Evolutionary conservation across 345 rosid species (phyloP), one percentile per base, ranked within the genome.

Genomic region (Salix exigua): DNA sequence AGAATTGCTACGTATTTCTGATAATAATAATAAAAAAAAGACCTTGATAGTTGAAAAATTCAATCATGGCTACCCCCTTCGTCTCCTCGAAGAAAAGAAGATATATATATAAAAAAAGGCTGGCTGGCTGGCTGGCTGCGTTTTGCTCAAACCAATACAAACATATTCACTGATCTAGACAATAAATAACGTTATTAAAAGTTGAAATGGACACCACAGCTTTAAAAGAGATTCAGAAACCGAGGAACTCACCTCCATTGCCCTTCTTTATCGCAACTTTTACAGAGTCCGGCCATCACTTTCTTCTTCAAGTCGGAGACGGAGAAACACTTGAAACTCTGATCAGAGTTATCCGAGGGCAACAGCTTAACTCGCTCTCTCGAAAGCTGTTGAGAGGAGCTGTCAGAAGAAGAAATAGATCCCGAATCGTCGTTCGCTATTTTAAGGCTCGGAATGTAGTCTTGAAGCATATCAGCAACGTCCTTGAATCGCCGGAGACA

Each of bases 301-400:
- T 91, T 91, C 91, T 89, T 92, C 87, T 87, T 96, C 91, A 96
- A 82, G 68, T 93, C 99, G 23, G 96, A 88, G 25, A 82, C 79
- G 31, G 84, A 78, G 87, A 96, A 96, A 76, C 99, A 96, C 85
- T 86, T 93, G 82, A 96, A 88, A 23, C 90, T 83, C 46, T 87
- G 85, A 77, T 88, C 87, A 42, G 87, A 80, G 78, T 79, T 74
- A 37, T 38, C 33, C 14, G 86, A 86, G 48, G 86, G 83, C 35
- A 92, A 82, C 50, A 91, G 93, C 66, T 83, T 86, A 62, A 81
- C 82, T 73, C 90, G 85, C 82, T 88, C 93, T 42, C 84, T 86
- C 17, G 85, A 83, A 25, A 84, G 77, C 66, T 75, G 77, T 38
- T 75, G 79, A 5, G 93, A 91, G 4, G 90, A 89, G 80, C 71